Evolutionary conservation across 345 rosid genomes (phyloP), one percentile per base, ranked within the genome.

Genomic region (Ailanthus altissimus): DNA sequence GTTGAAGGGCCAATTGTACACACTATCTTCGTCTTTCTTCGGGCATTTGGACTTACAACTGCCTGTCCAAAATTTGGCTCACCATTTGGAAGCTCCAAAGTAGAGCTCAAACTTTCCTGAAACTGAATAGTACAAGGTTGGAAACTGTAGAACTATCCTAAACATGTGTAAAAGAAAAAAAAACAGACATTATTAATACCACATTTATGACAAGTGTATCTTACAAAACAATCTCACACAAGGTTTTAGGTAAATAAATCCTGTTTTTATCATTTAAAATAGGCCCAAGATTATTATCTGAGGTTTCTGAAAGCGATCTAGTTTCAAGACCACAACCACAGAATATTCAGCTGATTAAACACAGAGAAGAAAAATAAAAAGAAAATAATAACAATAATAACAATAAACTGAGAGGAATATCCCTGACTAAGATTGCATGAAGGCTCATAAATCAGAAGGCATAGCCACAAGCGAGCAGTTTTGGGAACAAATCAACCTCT

Each of bases 1-100:
- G 98, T 90, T 3, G 99, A 90, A 42, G 98, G 99, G 67, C 99
- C 98, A 78, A 92, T 92, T 11, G 98, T 96, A 70, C 98, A 96
- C 15, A 96, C 97, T 38, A 96, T 93, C 88, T 96, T 96, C 13
- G 98, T 92, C 75, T 96, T 96, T 79, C 95, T 91, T 69, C 62
- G 80, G 8, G 84, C 80, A 77, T 81, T 83, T 47, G 88, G 63
- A 74, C 67, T 77, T 46, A 26, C 77, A 54, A 77, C 83, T 49
- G 75, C 80, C n/a, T 78, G 76, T 40, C 81, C 90, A 32, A 84
- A 67, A 59, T 51, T 57, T 65, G 65, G 78, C 25, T 67, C 75
- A 42, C 75, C 80, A 40, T 81, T 63, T 15, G 78, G 75, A 74
- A 74, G 59, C 84, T 87, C 88, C 49, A 68, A 70, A 74, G 71